Conservation (phyloP, 257 asterid genomes). For the Solanum appendiculatum region DNA sequence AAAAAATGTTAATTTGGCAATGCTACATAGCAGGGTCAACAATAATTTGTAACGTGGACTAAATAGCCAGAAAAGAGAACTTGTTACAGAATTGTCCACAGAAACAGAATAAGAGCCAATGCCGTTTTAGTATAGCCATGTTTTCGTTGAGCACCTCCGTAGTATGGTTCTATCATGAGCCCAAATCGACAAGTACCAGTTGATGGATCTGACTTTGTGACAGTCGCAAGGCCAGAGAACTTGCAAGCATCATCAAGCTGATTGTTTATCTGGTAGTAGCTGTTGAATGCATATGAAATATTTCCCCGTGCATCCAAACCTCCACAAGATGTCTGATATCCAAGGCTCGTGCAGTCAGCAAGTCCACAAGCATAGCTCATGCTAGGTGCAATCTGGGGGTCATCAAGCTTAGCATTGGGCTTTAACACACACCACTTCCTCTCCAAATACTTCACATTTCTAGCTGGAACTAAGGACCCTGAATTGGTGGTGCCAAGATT, state of each 20-base stretch:
- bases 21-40: neutral
- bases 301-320: constrained; percentile 1
- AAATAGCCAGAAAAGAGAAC: neutral
- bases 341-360: neutral
- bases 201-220: constrained; percentile 2
- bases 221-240: neutral
- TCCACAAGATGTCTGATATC: constrained; percentile 2
- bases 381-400: constrained; percentile 5
- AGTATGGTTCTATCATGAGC: neutral
- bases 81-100: neutral
- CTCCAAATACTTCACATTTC: neutral
- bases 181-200: neutral
- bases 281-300: constrained; percentile 4
- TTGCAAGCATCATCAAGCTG: constrained; percentile 5
- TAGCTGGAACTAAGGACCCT: constrained; percentile 10
- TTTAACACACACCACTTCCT: constrained; percentile 2
- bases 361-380: constrained; percentile 4
- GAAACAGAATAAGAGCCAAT: neutral
- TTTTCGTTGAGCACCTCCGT: neutral
- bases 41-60: neutral
- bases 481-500: constrained; percentile 43
- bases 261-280: constrained; percentile 4
- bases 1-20: neutral
- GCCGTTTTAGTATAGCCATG: neutral
- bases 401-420: neutral